Percentiles rank a stretch among this genome's conserved stretches.
These are phyloP conservation scores for Xylariales sp. DNA, from an alignment of 2,329 filamentous ascomycete species.

Conservation along the genomic window DNA sequence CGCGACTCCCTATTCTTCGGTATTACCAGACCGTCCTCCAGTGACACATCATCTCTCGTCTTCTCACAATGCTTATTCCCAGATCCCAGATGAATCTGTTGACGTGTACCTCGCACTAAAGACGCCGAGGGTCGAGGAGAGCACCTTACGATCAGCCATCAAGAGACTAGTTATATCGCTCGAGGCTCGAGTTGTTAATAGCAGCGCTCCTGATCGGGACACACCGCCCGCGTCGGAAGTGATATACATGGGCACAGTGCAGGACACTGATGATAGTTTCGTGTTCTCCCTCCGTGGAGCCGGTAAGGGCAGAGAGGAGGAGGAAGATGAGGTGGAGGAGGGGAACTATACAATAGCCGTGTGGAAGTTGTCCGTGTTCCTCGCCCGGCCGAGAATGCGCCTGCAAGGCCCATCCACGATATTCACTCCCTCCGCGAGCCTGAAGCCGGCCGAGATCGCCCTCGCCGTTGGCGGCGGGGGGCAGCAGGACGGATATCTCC, in stretches of 20 bases:
- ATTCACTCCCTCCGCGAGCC: conserved; percentile 57
- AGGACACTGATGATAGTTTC: conserved; percentile 45
- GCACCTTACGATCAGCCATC: conserved; percentile 53
- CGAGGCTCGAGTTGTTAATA: conserved; percentile 62
- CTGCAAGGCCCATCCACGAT: conserved; percentile 63
- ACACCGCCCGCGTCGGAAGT: conserved; percentile 48
- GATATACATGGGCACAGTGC: conserved; percentile 53
- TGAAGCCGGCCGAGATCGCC: conserved; percentile 47
- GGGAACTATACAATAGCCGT: conserved; percentile 36
- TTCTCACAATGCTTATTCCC: conserved; percentile 44
- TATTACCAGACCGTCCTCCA: conserved; percentile 39
- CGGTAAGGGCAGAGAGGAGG: conserved; percentile 13
- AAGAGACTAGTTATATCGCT: conserved; percentile 60
- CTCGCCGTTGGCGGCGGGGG: conserved; percentile 34
- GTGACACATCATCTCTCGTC: conserved; percentile 19
- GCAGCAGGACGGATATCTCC: conserved; percentile 60
- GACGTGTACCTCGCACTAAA: conserved; percentile 65
- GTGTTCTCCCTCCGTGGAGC: conserved; percentile 36
- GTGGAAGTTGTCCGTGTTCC: conserved; percentile 58
- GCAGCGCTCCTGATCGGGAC: conserved; percentile 43
- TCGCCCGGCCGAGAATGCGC: conserved; percentile 57
- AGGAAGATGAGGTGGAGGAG: too few species aligned
- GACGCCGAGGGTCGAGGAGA: conserved; percentile 56
- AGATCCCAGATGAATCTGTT: conserved; percentile 66
- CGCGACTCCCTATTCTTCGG: conserved; percentile 69